phyloP scores from a whole-genome alignment of 768 basidiomycete genomes.

The Tulasnella sp. region DNA sequence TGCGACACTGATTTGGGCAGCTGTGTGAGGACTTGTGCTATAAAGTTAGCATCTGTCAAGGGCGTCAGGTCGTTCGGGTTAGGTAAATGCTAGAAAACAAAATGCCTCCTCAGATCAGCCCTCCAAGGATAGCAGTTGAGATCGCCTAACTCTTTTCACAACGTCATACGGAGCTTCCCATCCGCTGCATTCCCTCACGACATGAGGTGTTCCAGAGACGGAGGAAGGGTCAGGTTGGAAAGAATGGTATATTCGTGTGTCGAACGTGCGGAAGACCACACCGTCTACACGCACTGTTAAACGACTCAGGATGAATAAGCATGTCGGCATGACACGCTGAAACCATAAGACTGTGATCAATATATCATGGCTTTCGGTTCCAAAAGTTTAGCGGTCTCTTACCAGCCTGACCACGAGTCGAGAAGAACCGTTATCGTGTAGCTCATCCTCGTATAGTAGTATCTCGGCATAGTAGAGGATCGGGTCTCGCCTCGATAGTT shows the following conservation, averaged over 20 bases:
- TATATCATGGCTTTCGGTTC: conserved; percentile 1
- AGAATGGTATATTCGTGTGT: conserved; percentile 88
- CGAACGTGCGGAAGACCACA: conserved; percentile 87
- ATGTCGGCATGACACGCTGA: conserved; percentile 96
- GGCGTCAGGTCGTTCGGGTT: conserved; percentile 81
- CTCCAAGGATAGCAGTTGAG: neutral
- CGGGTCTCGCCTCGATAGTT: conserved; percentile 87
- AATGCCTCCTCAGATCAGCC: neutral
- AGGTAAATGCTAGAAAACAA: conserved; percentile 59
- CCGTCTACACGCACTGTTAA: conserved; percentile 95
- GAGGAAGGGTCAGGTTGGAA: conserved; percentile 48
- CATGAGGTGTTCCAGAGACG: conserved; percentile 55
- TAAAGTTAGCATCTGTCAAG: conserved; percentile 83
- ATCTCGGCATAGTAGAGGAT: conserved; percentile 98
- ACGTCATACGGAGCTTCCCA: conserved; percentile 89
- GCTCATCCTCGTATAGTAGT: conserved; percentile 92
- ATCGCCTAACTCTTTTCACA: conserved; percentile 64
- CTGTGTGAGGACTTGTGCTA: conserved; percentile 58
- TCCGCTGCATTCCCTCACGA: conserved; percentile 82
- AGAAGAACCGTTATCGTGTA: conserved; percentile 95
- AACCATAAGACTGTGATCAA: neutral
- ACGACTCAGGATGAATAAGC: conserved; percentile 85
- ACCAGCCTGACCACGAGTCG: conserved; percentile 84
- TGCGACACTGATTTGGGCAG: conserved; percentile 65
- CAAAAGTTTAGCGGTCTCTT: conserved; percentile 45